A percentile compares a stretch with the other conserved stretches of the same genome.
Evolutionary conservation across 108 stramenopile species (phyloP).

Genomic region (Schizochytrium sp.): DNA sequence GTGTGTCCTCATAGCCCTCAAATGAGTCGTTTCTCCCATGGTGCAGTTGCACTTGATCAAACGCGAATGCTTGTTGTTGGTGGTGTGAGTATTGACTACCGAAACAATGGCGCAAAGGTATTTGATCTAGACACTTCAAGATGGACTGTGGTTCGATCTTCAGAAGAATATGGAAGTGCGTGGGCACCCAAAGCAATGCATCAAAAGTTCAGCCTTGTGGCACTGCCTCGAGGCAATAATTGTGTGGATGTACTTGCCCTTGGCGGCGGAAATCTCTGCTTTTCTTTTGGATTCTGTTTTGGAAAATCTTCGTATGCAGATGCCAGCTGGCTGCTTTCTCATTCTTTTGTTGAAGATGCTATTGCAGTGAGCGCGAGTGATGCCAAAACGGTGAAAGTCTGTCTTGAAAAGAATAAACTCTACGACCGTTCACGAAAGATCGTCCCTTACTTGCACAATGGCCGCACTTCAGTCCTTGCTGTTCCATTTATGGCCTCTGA

Average conservation of each 20-base stretch:
- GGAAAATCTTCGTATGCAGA: not conserved
- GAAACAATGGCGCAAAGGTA: constrained; percentile 28
- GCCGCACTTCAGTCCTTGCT: not conserved
- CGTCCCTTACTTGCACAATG: constrained; percentile 9
- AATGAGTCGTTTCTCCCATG: not conserved
- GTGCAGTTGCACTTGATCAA: constrained; percentile 3
- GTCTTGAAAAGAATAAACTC: not conserved
- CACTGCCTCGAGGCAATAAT: not conserved
- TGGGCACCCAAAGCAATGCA: constrained; percentile 37
- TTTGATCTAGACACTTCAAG: not conserved
- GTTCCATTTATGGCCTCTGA: not conserved
- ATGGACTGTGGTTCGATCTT: not conserved
- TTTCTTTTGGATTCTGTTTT: constrained; percentile 41
- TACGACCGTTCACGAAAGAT: constrained; percentile 47
- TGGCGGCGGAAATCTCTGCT: constrained; percentile 32
- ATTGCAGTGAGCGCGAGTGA: not conserved
- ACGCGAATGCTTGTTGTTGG: constrained; percentile 55
- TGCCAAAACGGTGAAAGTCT: not conserved
- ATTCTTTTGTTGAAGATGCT: not conserved
- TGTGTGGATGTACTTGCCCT: not conserved
- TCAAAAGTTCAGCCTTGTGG: constrained; percentile 13
- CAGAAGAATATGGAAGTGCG: constrained; percentile 6
- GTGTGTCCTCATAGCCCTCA: not conserved
- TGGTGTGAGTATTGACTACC: constrained; percentile 40
- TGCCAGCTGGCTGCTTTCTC: not conserved